These are phyloP conservation scores for Flaveria trinervia DNA, from an alignment of 129 eudicot genomes.

Conservation along the genomic window DNA sequence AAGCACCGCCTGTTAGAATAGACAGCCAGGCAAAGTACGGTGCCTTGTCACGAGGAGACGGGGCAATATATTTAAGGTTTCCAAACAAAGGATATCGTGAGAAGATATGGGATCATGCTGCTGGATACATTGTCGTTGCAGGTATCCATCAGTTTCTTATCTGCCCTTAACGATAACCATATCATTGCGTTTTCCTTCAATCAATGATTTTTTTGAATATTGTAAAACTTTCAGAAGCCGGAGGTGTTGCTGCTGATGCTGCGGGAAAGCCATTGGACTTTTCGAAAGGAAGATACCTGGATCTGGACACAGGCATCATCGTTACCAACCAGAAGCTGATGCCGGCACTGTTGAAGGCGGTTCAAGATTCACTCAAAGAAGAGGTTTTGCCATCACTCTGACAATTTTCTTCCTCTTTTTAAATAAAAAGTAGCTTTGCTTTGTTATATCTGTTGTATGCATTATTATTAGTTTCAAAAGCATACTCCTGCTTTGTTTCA, in stretches of 20 bases:
- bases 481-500: background rate
- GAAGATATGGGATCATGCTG: constrained; percentile 99
- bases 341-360: constrained; percentile 90
- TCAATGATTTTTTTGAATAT: background rate
- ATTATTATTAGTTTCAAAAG: background rate
- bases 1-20: constrained; percentile 91
- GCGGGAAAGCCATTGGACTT: constrained; percentile 85
- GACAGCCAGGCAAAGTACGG: constrained; percentile 99
- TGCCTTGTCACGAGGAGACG: constrained; percentile 94
- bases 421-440: background rate
- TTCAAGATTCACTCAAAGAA: constrained; percentile 69
- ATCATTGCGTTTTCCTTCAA: background rate
- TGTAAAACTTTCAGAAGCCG: constrained; percentile 67
- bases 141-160: constrained; percentile 41
- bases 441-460: constrained; percentile 10
- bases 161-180: background rate
- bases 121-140: constrained; percentile 89
- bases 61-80: constrained; percentile 87
- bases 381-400: constrained; percentile 48
- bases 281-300: constrained; percentile 89
- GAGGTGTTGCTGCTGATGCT: constrained; percentile 91
- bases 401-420: constrained; percentile 1
- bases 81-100: constrained; percentile 95
- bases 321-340: constrained; percentile 76
- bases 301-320: constrained; percentile 82